phyloP scores from a whole-genome alignment of 1,139 yeast genomes.

The Taiozyma onychis region DNA sequence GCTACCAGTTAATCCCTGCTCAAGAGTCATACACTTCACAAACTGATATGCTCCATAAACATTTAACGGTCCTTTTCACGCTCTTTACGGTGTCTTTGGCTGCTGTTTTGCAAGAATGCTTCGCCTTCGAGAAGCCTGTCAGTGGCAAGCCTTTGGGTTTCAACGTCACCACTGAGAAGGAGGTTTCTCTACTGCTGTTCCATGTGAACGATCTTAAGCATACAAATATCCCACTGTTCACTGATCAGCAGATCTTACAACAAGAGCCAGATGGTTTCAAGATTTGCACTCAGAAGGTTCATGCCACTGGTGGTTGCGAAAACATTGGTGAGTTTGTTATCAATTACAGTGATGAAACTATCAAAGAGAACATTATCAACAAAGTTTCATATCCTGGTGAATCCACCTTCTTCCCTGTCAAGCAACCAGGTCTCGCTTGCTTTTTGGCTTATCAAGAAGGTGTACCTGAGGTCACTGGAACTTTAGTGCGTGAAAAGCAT shows the following conservation, averaged over 20 bases:
- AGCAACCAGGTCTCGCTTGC: neutral
- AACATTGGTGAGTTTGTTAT: constrained; percentile 1
- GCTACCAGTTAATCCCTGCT: neutral
- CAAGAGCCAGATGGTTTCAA: constrained; percentile 2
- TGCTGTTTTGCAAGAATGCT: constrained; percentile 1
- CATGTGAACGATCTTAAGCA: neutral
- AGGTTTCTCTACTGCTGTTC: constrained; percentile 1
- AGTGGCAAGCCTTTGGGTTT: neutral
- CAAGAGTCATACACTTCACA: neutral
- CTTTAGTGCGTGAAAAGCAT: neutral
- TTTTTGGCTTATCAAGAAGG: constrained; percentile 3
- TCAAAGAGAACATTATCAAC: neutral
- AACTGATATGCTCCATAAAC: neutral
- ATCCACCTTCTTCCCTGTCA: neutral
- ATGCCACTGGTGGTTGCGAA: neutral
- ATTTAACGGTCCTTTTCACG: neutral
- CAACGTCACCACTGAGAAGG: neutral
- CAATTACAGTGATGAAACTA: neutral
- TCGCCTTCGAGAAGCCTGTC: constrained; percentile 1
- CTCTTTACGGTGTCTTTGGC: neutral
- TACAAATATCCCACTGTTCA: constrained; percentile 5
- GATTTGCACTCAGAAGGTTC: neutral
- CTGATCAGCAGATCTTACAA: neutral
- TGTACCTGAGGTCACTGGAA: neutral
- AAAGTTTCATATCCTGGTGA: neutral